Conservation (phyloP, 805 yeast genomes). For the Pichia cabralensis region DNA sequence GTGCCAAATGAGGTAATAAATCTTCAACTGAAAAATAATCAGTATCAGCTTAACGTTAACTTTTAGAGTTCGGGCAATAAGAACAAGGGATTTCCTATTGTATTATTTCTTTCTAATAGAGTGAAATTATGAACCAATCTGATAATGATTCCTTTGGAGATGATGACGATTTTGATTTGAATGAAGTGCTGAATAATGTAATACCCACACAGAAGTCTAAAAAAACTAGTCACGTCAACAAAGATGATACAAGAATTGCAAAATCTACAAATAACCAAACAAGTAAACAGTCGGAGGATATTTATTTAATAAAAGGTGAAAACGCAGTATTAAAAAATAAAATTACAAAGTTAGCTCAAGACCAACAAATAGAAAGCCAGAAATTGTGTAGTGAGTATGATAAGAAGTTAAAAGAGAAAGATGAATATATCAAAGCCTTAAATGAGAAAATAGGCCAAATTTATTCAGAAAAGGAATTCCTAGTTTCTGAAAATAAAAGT, state of each 20-base stretch:
- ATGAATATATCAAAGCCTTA: slow-evolving; percentile 17
- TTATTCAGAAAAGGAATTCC: slow-evolving; percentile 47
- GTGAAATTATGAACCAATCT: not conserved
- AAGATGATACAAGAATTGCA: not conserved
- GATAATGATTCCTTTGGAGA: slow-evolving; percentile 6
- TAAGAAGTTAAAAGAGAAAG: slow-evolving; percentile 14
- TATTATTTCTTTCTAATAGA: not conserved
- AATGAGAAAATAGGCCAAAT: slow-evolving; percentile 31
- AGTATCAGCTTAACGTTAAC: no score
- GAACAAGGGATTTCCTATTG: no score
- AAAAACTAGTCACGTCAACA: not conserved
- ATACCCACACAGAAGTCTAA: not conserved
- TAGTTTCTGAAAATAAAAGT: slow-evolving; percentile 37
- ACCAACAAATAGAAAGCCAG: slow-evolving; percentile 28
- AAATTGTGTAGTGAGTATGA: slow-evolving; percentile 26
- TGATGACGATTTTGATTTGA: slow-evolving; percentile 7
- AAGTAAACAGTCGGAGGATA: slow-evolving; percentile 8
- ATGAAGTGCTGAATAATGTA: not conserved
- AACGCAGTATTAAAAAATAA: slow-evolving; percentile 67
- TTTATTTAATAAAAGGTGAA: slow-evolving; percentile 63
- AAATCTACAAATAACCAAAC: not conserved
- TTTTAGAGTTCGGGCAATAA: no score
- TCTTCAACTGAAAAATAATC: no score
- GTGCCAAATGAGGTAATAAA: no score
- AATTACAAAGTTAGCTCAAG: slow-evolving; percentile 35